Evolutionary conservation across 441 rosid genomes (phyloP), one percentile per base, ranked within the genome.

Genomic region (Adansonia grandidieri): DNA sequence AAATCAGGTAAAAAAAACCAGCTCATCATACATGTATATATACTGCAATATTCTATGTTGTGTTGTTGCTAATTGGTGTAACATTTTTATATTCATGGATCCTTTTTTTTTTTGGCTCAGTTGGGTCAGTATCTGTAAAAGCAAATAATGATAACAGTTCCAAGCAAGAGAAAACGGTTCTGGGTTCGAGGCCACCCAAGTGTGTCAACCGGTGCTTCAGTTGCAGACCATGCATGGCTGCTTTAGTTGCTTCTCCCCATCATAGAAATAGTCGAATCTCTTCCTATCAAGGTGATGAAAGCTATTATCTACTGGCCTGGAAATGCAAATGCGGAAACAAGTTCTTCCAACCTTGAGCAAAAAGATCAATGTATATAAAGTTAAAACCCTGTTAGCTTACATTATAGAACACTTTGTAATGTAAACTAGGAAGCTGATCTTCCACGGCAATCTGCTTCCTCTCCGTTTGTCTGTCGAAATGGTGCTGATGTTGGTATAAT

Each of bases 221-320:
- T 66, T 86, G 88, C 77, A 84, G 78, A 58, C 88, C 88, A 14
- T 86, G 88, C 79, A 81, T 79, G 77, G 88, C 88, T 32, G 69
- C 85, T 61, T 65, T 86, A 63, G 84, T 84, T 13, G 66, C 81
- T 74, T 80, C 86, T 74, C 81, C 81, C 17, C 1, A 28, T 2
- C 32, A 28, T 2, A 28, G 2, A 28, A 28, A 28, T 28, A 2
- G 32, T 2, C 32, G 2, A 28, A 28, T 73, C 40, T 73, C 77
- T 37, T 40, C 84, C 58, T 51, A 28, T 2, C 1, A 80, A 57
- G 58, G 64, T 64, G 86, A 78, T 60, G 85, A 78, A 77, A 79
- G 73, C 73, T 84, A 84, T 69, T 86, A 86, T 67, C 81, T 82
- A 17, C 84, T 86, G 40, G 64, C 85, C 9, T 86, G 88, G 88